Conservation (phyloP, 2,329 filamentous ascomycete genomes). For the Phaeoacremonium minimum region DNA sequence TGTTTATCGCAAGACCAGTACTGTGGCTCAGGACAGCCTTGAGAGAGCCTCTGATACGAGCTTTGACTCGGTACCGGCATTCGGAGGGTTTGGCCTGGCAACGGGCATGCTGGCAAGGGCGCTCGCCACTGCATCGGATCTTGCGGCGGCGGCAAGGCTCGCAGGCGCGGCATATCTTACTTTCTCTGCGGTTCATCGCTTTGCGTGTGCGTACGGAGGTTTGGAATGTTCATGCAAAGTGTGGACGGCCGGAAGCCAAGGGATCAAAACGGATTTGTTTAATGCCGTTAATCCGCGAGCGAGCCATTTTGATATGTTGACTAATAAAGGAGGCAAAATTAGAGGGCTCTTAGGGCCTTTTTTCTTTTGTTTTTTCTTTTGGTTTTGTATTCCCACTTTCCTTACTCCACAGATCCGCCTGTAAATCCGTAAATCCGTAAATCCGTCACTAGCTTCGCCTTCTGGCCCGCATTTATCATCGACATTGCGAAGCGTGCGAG, state of each 20-base stretch:
- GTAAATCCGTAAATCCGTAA: background rate
- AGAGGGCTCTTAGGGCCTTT: background rate
- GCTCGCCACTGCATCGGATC: conserved; percentile 10
- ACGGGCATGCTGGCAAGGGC: conserved; percentile 8
- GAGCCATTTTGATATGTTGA: background rate
- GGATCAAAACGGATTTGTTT: background rate
- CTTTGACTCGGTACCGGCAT: conserved; percentile 9
- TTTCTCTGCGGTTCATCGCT: conserved; percentile 1
- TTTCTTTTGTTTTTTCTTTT: background rate
- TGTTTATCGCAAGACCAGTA: background rate
- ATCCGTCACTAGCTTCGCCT: too few species aligned
- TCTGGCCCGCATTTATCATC: too few species aligned
- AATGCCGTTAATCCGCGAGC: background rate
- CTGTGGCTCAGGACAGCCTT: background rate
- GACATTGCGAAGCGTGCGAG: background rate
- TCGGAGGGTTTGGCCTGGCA: conserved; percentile 9
- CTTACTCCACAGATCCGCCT: too few species aligned
- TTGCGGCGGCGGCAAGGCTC: conserved; percentile 12
- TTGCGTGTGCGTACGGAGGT: conserved; percentile 1
- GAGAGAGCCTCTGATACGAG: conserved; percentile 6
- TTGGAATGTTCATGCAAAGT: background rate
- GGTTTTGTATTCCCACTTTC: too few species aligned
- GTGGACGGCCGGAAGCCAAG: background rate
- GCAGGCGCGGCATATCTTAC: conserved; percentile 12
- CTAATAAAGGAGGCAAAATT: background rate